Base-by-base conservation (phyloP, 495 filamentous ascomycete genomes). In the Lasiosphaeris hirsuta region DNA sequence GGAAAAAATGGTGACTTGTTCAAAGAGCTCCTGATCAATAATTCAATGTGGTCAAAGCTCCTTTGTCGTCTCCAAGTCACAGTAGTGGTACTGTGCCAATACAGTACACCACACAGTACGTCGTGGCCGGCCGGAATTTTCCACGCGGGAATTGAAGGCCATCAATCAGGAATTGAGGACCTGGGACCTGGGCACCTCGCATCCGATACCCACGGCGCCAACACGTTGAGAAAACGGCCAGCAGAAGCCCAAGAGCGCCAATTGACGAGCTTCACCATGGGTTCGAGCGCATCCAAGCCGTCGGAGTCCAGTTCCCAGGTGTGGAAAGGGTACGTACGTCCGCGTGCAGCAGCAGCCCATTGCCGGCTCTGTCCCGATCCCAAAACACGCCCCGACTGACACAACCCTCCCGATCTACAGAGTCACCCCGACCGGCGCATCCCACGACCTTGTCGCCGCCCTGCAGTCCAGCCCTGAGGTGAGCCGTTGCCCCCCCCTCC, bases 381-480 rank as follows among this genome's bases (percentile, higher is more conserved):
- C n/a, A 33, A 14, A 40, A 35, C 15, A 11, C 7, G 42, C 34
- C 40, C 36, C 19, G 37, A 18, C 59, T 62, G 45, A 51, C 49
- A 23, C 18, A 50, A 61, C 43, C 58, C 51, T 39, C 44, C 47
- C 30, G 34, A 51, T 17, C 46, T 58, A n/a, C n/a, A 97, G 93
- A 66, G 81, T 89, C 70, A 83, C 87, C 23, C 90, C 93, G 54
- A 81, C 96, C 65, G 86, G 89, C 62, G 91, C 97, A 75, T 96
- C 92, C 53, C 84, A 87, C 61, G 84, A 87, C 70, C 79, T 98
- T 66, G 80, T 95, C 55, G 83, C 94, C 43, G 82, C 85, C 56
- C 81, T 98, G 56, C 87, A 96, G 64, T 81, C 81, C 59, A 95
- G 85, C 77, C 81, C 84, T 58, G 91, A 97, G 85, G 94, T 96